Percentiles rank a stretch among this genome's conserved stretches.
Conservation (phyloP, 208 protist genomes). For the Leishmania mexicana region DNA sequence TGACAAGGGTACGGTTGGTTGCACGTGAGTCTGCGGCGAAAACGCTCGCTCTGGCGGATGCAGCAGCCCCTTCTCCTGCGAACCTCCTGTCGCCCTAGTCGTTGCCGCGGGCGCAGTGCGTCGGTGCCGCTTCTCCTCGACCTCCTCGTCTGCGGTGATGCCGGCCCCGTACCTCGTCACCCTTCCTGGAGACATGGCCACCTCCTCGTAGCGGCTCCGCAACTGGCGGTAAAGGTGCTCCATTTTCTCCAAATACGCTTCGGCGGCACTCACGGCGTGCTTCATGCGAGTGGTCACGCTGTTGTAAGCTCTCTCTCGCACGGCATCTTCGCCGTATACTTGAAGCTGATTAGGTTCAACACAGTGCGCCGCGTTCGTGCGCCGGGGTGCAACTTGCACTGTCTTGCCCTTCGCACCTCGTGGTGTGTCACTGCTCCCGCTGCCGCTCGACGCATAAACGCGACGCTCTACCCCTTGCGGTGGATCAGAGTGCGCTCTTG, state of each 20-base stretch:
- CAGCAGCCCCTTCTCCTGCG: neutral
- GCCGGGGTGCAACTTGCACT: neutral
- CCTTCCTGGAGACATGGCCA: conserved; percentile 22
- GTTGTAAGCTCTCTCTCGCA: neutral
- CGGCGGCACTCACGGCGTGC: conserved; percentile 22
- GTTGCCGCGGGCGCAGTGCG: neutral
- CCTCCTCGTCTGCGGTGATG: neutral
- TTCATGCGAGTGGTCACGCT: conserved; percentile 5
- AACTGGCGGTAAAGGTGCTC: conserved; percentile 61
- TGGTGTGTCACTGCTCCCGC: neutral
- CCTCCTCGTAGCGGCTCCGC: conserved; percentile 49
- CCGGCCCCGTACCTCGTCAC: neutral
- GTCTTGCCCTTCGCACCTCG: neutral
- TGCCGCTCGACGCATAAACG: conserved; percentile 3
- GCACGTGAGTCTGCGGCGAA: neutral
- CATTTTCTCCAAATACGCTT: conserved; percentile 50
- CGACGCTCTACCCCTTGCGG: neutral
- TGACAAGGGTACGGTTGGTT: neutral
- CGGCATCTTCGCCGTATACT: neutral
- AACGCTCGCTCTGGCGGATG: neutral
- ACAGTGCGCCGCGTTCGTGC: neutral
- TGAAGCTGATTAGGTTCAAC: neutral
- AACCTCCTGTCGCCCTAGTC: neutral
- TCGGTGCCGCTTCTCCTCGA: neutral
- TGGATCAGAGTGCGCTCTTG: neutral